Conservation (phyloP, 257 asterid genomes). For the Jasminum sambac region DNA sequence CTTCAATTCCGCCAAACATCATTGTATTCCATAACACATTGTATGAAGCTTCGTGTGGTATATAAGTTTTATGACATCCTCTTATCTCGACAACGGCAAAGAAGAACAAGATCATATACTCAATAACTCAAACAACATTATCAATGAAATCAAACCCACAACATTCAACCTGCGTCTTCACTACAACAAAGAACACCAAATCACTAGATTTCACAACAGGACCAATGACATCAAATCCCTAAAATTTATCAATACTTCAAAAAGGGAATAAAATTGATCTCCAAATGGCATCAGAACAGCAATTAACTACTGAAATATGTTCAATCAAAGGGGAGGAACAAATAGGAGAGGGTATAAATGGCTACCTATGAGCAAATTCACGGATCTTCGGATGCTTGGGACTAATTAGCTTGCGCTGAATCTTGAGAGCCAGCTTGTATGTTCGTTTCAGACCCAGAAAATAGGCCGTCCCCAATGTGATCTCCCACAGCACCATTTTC, state of each 20-base stretch:
- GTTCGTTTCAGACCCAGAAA: constrained; percentile 82
- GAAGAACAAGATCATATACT: background rate
- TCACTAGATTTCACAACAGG: background rate
- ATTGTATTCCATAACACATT: background rate
- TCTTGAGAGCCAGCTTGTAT: constrained; percentile 65
- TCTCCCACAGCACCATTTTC: constrained; percentile 89
- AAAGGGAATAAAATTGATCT: background rate
- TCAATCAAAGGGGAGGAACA: background rate
- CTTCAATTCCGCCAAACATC: too few relatives aligned
- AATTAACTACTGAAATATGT: background rate
- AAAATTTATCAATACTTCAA: background rate
- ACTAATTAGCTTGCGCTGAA: constrained; percentile 72
- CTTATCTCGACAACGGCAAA: background rate
- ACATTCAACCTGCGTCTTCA: background rate
- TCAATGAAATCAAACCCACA: background rate
- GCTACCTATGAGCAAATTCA: constrained; percentile 60
- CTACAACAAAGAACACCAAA: background rate
- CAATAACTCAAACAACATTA: background rate
- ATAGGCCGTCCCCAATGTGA: constrained; percentile 84
- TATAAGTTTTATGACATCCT: background rate
- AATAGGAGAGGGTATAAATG: background rate
- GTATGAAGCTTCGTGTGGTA: background rate
- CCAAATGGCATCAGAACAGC: background rate
- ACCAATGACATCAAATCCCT: background rate
- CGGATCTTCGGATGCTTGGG: constrained; percentile 60